Percentiles rank a stretch among this genome's conserved stretches.
Conservation (phyloP, 441 rosid species). For the Macaranga tanarius region DNA sequence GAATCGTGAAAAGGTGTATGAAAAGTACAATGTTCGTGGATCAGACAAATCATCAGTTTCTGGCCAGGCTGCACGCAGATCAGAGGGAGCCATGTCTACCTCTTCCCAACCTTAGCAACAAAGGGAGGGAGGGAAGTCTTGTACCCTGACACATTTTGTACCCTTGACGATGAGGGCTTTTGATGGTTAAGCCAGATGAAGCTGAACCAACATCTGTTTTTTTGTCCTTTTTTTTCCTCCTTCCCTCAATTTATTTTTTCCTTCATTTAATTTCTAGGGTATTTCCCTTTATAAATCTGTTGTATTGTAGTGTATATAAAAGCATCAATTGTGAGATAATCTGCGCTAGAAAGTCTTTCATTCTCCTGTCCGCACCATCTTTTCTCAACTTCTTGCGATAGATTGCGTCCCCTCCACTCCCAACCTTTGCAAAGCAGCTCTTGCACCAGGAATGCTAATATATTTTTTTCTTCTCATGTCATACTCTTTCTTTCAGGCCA, state of each 20-base stretch:
- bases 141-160: constrained; percentile 16
- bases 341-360: constrained; percentile 28
- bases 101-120: constrained; percentile 42
- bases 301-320: constrained; percentile 61
- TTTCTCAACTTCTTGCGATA: background rate
- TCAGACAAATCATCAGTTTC: constrained; percentile 65
- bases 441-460: no score
- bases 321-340: constrained; percentile 30
- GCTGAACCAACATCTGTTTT: constrained; percentile 17
- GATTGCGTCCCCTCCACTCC: background rate
- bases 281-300: constrained; percentile 28
- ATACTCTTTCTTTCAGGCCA: background rate
- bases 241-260: constrained; percentile 24
- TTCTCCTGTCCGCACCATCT: background rate
- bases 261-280: constrained; percentile 33
- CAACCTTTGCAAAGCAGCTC: background rate
- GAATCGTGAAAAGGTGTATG: constrained; percentile 89
- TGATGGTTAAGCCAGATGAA: constrained; percentile 16
- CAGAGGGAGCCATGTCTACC: constrained; percentile 64
- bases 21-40: constrained; percentile 73
- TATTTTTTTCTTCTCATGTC: background rate
- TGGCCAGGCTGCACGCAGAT: constrained; percentile 54
- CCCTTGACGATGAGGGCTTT: constrained; percentile 14
- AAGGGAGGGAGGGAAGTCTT: constrained; percentile 27
- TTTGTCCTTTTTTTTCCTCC: constrained; percentile 20